Base-by-base conservation (phyloP, 1,139 yeast species). In the Yamadazyma aaseri region DNA sequence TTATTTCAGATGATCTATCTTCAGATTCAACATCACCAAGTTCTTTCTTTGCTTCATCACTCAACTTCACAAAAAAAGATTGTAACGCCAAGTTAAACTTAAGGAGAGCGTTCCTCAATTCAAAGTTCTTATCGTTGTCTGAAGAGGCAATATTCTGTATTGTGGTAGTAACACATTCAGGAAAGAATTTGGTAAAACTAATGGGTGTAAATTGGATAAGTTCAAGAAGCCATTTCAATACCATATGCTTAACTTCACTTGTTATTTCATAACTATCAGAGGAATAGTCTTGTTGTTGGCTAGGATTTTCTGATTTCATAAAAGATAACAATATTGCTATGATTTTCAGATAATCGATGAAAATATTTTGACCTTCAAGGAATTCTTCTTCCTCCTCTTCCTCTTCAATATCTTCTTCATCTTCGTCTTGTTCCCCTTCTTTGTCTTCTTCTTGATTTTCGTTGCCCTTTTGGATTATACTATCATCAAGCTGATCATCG, bases 291-390 rank as follows among this genome's bases (percentile, higher is more conserved):
- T 51, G 54, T 20, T 36, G 41, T 29, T 55, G 57, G 5, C 52
- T 55, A 14, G 40, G 40, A 20, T 43, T 49, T 8, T 44, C 53
- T 12, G 80, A 66, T 41, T 86, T 85, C 33, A 94, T 65, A 45
- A 87, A 87, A 2, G 89, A 78, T 20, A 92, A 76, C 28, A 92
- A 60, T 29, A 90, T 89, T 37, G 81, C 86, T 32, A 89, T 81
- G 31, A 92, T 81, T 47, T 79, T 84, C 4, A 89, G 79, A 50
- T 81, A 87, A 57, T 90, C 94, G 32, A 92, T 73, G 41, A 76
- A 78, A 14, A 89, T 81, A 52, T 92, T 95, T 53, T 89, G 96
- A 0, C 97, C 97, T 3, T 86, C 86, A 12, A 82, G 68, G 7
- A 79, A 60, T 5, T 79, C 86, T 31, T 56, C 65, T 10, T 60